Base-by-base conservation (phyloP, 805 yeast species). In the Wickerhamomyces subpelliculosus region DNA sequence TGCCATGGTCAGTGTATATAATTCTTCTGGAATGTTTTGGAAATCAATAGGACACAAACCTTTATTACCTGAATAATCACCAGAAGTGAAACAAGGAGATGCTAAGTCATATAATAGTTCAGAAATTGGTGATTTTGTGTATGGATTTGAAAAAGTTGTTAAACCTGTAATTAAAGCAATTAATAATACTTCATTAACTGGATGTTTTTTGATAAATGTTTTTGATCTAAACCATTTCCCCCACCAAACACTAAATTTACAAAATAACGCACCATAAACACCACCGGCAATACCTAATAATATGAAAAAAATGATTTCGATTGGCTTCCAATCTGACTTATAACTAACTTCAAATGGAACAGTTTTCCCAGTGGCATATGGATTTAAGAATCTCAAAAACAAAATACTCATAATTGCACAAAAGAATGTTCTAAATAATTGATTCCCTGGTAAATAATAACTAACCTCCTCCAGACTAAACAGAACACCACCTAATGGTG, bases 351-450 rank as follows among this genome's bases (percentile, higher is more conserved):
- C 78, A 46, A 75, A 75, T 14, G 73, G 51, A 6, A 75, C 80
- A 8, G 76, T 70, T 36, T 73, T 72, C 1, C 79, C 80, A 1
- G 81, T 75, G 3, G 78, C 77, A 46, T 75, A 75, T 7, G 81
- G 81, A 51, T 75, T 66, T 44, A 75, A 53, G 31, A 75, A 65
- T 44, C 72, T 72, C 36, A 75, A 54, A 45, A 72, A 73, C 21
- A 75, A 54, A 3, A 75, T 71, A 7, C 78, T 70, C 18, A 64
- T 62, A 39, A 75, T 71, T 12, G 80, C 78, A 53, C 80, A 73
- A 43, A 74, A 67, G 51, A 75, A 75, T 14, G 73, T 64, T 32
- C 73, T 67, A 52, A 75, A 73, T 12, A 75, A 55, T 39, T 74
- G 78, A 38, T 70, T 67, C 8, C 76, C 72, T 5, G 79, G 73